Evolutionary conservation across 495 filamentous ascomycete genomes (phyloP).

Genomic region (Podospora didyma): DNA sequence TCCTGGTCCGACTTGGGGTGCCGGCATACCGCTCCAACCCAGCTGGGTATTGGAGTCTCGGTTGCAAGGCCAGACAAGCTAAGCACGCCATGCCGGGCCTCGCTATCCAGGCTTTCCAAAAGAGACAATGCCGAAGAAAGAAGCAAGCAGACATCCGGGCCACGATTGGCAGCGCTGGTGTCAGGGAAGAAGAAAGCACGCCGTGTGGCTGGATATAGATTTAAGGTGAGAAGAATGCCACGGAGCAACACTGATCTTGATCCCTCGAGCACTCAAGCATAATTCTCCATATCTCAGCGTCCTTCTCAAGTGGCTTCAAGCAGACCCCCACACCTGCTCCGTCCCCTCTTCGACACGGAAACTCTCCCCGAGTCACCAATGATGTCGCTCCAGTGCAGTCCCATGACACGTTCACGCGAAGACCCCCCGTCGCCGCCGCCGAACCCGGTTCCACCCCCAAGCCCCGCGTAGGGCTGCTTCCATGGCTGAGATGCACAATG

Average conservation of each 20-base stretch:
- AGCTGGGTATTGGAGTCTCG: not conserved
- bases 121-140: not conserved
- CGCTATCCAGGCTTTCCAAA: not conserved
- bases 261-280: too few species aligned
- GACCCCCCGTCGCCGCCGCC: conserved; percentile 45
- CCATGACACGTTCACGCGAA: conserved; percentile 26
- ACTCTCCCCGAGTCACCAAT: too few species aligned
- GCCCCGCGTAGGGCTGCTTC: conserved; percentile 26
- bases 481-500: not conserved
- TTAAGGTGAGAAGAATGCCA: not conserved
- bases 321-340: too few species aligned
- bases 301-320: too few species aligned
- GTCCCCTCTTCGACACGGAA: too few species aligned
- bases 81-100: not conserved
- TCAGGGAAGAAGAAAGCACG: too few species aligned
- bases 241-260: too few species aligned
- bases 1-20: too few species aligned
- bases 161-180: not conserved
- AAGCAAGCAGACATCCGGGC: conserved; percentile 1
- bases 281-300: too few species aligned
- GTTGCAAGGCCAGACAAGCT: not conserved
- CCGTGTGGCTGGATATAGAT: conserved; percentile 6
- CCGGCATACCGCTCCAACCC: not conserved
- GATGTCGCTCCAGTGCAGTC: not conserved
- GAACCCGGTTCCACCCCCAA: conserved; percentile 43